Conservation (phyloP, 192 early-diverging fungal species). For the Coemansia sp. region DNA sequence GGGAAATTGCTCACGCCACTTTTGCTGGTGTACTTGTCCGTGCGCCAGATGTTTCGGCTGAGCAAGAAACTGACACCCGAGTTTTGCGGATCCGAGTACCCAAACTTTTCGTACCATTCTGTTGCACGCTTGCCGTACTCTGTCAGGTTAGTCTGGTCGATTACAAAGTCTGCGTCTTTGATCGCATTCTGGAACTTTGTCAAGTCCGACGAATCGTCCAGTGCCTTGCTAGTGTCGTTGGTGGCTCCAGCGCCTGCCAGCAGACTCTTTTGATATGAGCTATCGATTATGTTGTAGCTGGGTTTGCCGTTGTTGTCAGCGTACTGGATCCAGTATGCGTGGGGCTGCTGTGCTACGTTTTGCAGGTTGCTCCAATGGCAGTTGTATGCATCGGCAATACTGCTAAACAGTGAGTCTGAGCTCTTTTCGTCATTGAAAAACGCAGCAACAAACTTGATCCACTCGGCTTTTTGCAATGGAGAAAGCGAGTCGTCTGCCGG, state of each 20-base stretch:
- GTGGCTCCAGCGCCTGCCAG: slow-evolving; percentile 66
- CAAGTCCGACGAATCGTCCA: slow-evolving; percentile 21
- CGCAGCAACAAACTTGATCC: slow-evolving; percentile 45
- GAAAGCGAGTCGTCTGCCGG: slow-evolving; percentile 31
- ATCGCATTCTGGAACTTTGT: slow-evolving; percentile 56
- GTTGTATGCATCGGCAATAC: slow-evolving; percentile 37
- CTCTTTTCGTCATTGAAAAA: slow-evolving; percentile 40
- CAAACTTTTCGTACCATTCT: slow-evolving; percentile 47
- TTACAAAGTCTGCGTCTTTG: slow-evolving; percentile 58
- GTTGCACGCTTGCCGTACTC: slow-evolving; percentile 23
- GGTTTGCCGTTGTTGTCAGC: slow-evolving; percentile 55
- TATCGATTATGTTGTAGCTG: slow-evolving; percentile 53
- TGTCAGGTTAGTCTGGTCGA: slow-evolving; percentile 63
- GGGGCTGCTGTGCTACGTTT: slow-evolving; percentile 31
- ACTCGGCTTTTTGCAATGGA: slow-evolving; percentile 43
- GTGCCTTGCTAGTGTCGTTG: slow-evolving; percentile 41
- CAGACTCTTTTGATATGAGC: slow-evolving; percentile 56
- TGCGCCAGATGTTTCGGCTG: slow-evolving; percentile 40
- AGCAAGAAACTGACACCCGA: slow-evolving; percentile 29
- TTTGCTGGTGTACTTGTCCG: slow-evolving; percentile 30
- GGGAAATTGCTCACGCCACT: slow-evolving; percentile 39
- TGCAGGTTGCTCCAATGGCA: slow-evolving; percentile 48
- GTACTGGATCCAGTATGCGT: slow-evolving; percentile 64
- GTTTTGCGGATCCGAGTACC: slow-evolving; percentile 38
- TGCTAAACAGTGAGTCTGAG: slow-evolving; percentile 29